These are phyloP conservation scores for Solanum microdontum DNA, from an alignment of 257 asterid genomes.

Conservation along the genomic window DNA sequence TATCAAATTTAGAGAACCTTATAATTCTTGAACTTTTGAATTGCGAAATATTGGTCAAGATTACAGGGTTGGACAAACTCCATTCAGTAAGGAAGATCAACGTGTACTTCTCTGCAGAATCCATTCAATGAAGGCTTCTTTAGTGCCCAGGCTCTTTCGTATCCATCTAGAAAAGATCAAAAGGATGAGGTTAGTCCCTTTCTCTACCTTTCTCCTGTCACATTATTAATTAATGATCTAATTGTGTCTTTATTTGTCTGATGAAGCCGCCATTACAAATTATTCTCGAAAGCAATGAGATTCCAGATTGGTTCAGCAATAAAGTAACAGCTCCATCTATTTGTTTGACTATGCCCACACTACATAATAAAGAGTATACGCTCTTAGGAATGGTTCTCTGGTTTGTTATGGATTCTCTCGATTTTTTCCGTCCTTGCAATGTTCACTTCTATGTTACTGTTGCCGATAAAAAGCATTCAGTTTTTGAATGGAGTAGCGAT, in stretches of 20 bases:
- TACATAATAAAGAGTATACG: neutral
- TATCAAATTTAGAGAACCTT: neutral
- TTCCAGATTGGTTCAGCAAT: neutral
- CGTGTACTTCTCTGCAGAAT: neutral
- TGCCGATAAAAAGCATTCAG: no score
- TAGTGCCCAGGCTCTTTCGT: neutral
- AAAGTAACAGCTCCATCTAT: neutral
- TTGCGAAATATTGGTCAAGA: neutral
- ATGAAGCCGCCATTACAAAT: no score
- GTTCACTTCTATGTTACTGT: no score
- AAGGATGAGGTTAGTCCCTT: neutral
- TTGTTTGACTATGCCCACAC: neutral
- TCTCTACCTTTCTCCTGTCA: neutral
- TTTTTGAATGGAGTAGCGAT: no score
- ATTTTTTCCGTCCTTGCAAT: no score
- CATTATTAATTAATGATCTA: no score
- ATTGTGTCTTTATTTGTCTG: no score
- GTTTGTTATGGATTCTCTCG: neutral
- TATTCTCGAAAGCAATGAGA: neutral
- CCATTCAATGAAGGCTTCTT: neutral
- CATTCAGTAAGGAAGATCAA: neutral
- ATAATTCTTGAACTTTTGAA: accelerated
- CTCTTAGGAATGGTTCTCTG: neutral
- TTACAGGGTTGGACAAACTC: neutral
- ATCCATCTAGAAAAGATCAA: neutral